Percentiles rank a stretch among this genome's conserved stretches.
Evolutionary conservation across 1,139 yeast genomes (phyloP).

Genomic region (Suhomyces bribrorum): DNA sequence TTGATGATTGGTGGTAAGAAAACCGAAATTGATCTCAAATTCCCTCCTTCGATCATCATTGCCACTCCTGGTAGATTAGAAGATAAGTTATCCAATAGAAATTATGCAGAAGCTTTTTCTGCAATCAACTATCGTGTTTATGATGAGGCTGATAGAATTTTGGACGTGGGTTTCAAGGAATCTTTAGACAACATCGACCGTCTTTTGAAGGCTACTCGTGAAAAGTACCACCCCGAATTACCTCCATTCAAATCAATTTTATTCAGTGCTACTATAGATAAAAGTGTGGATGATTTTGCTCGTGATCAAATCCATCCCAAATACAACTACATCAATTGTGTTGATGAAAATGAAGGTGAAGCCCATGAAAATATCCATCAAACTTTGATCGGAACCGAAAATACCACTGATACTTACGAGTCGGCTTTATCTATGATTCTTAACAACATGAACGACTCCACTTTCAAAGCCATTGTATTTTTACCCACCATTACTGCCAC

Average conservation of each 20-base stretch:
- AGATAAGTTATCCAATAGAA: constrained; percentile 54
- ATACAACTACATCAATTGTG: constrained; percentile 74
- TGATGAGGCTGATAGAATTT: constrained; percentile 86
- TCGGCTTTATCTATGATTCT: constrained; percentile 54
- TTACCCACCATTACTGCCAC: constrained; percentile 76
- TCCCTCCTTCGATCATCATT: constrained; percentile 56
- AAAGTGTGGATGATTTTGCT: constrained; percentile 66
- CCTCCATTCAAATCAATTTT: constrained; percentile 60
- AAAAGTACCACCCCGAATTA: constrained; percentile 24
- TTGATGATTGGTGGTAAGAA: constrained; percentile 45
- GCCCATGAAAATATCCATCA: constrained; percentile 81
- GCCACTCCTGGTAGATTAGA: constrained; percentile 90
- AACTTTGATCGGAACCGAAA: constrained; percentile 51
- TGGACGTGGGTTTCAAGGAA: constrained; percentile 75
- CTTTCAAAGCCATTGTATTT: constrained; percentile 80
- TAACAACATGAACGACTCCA: constrained; percentile 24
- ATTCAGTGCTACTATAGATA: constrained; percentile 86
- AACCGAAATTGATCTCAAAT: constrained; percentile 20
- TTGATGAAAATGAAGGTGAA: constrained; percentile 71
- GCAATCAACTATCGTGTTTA: constrained; percentile 65
- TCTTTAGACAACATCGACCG: constrained; percentile 59
- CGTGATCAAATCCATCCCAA: constrained; percentile 60
- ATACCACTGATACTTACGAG: constrained; percentile 50
- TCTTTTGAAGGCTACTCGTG: constrained; percentile 43
- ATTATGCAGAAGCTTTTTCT: constrained; percentile 50